A percentile compares a stretch with the other conserved stretches of the same genome.
phyloP scores from a whole-genome alignment of 192 early-diverging fungal genomes.

The Coemansia sp. region DNA sequence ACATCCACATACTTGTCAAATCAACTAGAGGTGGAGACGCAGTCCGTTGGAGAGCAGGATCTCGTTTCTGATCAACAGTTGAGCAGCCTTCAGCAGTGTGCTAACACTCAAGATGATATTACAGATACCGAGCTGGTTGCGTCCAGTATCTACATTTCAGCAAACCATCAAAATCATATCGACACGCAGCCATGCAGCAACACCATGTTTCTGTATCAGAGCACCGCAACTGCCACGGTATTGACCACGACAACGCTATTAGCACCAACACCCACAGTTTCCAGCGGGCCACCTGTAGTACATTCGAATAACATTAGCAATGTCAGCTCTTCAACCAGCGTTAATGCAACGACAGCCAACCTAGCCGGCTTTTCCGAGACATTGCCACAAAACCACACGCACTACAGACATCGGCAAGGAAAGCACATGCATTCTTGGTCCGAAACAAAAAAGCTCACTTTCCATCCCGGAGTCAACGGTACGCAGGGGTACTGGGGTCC shows the following conservation, averaged over 20 bases:
- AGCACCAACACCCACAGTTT: not conserved
- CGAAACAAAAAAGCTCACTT: conserved; percentile 37
- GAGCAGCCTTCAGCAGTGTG: not conserved
- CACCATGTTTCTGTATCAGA: not conserved
- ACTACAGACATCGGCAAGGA: conserved; percentile 3
- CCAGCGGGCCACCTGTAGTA: not conserved
- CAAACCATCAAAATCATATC: not conserved
- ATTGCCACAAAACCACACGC: not conserved
- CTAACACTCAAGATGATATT: conserved; percentile 18
- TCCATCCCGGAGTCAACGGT: conserved; percentile 30
- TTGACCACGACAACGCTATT: not conserved
- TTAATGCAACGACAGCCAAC: not conserved
- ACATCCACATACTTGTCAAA: not conserved
- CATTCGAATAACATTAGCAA: not conserved
- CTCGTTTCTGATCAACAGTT: conserved; percentile 24
- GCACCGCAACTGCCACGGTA: not conserved
- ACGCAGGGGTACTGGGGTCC: conserved; percentile 48
- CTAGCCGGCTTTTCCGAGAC: not conserved
- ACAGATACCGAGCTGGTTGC: conserved; percentile 15
- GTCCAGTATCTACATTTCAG: not conserved
- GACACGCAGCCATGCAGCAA: not conserved
- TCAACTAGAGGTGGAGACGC: not conserved
- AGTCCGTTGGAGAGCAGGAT: conserved; percentile 27
- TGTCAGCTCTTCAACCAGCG: not conserved
- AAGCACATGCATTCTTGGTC: conserved; percentile 33